phyloP scores from a whole-genome alignment of 202 grass and related monocot species.

The Sporobolus alterniflorus region DNA sequence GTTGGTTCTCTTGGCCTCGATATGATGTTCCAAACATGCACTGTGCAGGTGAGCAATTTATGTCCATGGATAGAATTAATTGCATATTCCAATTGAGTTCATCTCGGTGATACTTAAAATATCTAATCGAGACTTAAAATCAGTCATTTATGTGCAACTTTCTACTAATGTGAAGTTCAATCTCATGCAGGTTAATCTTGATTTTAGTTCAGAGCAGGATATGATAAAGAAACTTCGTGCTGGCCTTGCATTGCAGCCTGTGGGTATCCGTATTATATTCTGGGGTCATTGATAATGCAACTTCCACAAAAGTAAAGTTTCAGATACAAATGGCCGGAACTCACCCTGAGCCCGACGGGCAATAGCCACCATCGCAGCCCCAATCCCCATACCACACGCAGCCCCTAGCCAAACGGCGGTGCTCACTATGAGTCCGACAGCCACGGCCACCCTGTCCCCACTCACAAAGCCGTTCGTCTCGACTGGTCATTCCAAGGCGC shows the following conservation, averaged over 20 bases:
- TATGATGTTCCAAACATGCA: conserved; percentile 99
- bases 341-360: too few relatives aligned
- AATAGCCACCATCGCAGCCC: too few relatives aligned
- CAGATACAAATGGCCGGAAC: too few relatives aligned
- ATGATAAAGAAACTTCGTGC: conserved; percentile 94
- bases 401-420: too few relatives aligned
- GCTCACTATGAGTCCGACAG: too few relatives aligned
- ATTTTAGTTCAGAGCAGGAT: conserved; percentile 97
- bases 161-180: conserved; percentile 6
- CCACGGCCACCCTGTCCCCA: too few relatives aligned
- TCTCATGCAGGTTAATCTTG: conserved; percentile 90
- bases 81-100: background rate
- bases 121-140: background rate
- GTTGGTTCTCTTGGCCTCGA: conserved; percentile 94
- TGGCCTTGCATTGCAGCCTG: conserved; percentile 90
- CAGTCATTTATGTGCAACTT: background rate
- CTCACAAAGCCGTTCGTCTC: too few relatives aligned
- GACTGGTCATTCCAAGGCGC: too few relatives aligned
- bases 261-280: conserved; percentile 59
- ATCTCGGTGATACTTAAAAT: background rate
- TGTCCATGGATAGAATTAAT: conserved; percentile 9
- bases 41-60: conserved; percentile 74
- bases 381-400: too few relatives aligned
- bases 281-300: too few relatives aligned
- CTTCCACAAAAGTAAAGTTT: too few relatives aligned